Evolutionary conservation across 805 yeast species (phyloP), one percentile per base, ranked within the genome.

Genomic region (Sugiyamaella lignohabitans): DNA sequence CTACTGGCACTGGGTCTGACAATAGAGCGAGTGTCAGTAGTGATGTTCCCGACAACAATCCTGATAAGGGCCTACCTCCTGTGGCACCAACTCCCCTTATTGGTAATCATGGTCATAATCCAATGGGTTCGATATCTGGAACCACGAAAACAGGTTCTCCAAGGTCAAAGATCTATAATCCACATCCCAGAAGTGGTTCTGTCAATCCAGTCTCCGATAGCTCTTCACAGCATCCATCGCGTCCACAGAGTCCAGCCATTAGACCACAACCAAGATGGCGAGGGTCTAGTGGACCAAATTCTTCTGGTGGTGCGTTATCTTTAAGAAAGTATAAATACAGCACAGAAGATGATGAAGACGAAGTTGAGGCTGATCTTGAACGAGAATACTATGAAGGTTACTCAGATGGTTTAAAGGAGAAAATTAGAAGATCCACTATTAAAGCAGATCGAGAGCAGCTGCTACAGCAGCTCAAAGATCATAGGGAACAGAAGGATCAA

Each of bases 261-360:
- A 23, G 36, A 21, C 47, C 47, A 2, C 49, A 42, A 32, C 40
- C 23, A 37, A 27, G 49, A 17, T 35, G 47, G 45, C n/a, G 47
- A 34, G 47, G 37, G 39, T 30, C 42, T n/a, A 40, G 22, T 18
- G 10, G 18, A 17, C 3, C 21, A 23, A 16, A 36, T 24, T 22
- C 36, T 22, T 21, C 18, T 34, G 24, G 35, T 42, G 39, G 35
- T 16, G 32, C 50, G 21, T 34, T 27, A 8, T 8, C 11, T 35
- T 16, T 52, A 53, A 20, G 47, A 55, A 6, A 62, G 20, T 58
- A 49, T 47, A 69, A 84, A 0, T 87, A 81, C 60, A 80, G 88
- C 30, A 94, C 86, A 0, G 95, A 87, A 60, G 95, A 87, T 62
- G 87, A 83, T 56, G 77, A 84, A 38, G 76, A 78, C 52, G 95